Conservation (phyloP, 2,329 filamentous ascomycete species). For the Thelonectria blattea region DNA sequence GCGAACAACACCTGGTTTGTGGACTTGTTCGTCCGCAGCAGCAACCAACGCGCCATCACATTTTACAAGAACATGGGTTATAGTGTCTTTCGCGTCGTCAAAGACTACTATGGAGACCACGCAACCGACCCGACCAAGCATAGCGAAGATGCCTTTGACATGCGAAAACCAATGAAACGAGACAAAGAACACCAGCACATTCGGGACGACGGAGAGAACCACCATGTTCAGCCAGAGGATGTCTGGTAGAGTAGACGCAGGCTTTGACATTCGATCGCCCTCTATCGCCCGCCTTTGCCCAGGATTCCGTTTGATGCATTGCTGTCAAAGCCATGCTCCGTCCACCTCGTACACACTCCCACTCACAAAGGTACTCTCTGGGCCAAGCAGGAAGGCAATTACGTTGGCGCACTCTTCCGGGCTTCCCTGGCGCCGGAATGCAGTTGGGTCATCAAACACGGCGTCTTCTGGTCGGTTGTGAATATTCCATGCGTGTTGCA, state of each 20-base stretch:
- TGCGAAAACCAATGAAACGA: constrained; percentile 88
- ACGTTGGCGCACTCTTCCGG: constrained; percentile 46
- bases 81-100: constrained; percentile 85
- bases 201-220: constrained; percentile 78
- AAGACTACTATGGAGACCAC: constrained; percentile 93
- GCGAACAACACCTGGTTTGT: constrained; percentile 91
- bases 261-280: too few species aligned
- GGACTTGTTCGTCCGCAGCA: constrained; percentile 89
- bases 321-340: constrained; percentile 47
- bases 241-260: constrained; percentile 72
- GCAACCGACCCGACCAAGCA: constrained; percentile 65
- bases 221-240: constrained; percentile 80
- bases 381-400: constrained; percentile 44
- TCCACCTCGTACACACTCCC: constrained; percentile 52
- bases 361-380: constrained; percentile 45
- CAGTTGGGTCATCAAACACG: constrained; percentile 50
- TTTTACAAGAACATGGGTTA: constrained; percentile 95
- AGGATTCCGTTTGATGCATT: background rate
- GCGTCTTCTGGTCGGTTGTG: constrained; percentile 44
- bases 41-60: constrained; percentile 84
- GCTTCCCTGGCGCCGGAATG: constrained; percentile 52
- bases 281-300: background rate
- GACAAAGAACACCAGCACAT: constrained; percentile 80
- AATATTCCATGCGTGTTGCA: constrained; percentile 51
- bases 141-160: constrained; percentile 92